Conservation (phyloP, 2,329 filamentous ascomycete species). For the Neonectria magnoliae region DNA sequence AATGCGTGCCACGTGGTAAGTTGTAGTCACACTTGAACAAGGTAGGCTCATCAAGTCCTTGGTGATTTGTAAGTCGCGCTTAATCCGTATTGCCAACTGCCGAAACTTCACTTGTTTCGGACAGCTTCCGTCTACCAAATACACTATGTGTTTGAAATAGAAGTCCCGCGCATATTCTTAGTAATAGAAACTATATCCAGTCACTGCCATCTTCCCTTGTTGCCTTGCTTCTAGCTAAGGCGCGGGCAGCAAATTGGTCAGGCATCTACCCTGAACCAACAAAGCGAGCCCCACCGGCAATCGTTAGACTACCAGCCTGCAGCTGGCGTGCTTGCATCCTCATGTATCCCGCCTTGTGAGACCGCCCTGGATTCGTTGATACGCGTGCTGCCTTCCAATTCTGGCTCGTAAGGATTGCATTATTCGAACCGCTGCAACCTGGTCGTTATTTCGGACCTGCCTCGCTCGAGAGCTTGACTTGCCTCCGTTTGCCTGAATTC, state of each 20-base stretch:
- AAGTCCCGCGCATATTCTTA: background rate
- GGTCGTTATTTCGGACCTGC: background rate
- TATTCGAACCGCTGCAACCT: background rate
- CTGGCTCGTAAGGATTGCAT: background rate
- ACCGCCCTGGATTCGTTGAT: background rate
- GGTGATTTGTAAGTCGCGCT: background rate
- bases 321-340: background rate
- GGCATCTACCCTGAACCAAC: background rate
- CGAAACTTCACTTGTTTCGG: background rate
- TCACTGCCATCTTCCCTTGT: background rate
- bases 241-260: background rate
- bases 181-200: background rate
- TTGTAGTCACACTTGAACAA: no score
- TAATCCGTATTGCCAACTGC: background rate
- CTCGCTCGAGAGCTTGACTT: background rate
- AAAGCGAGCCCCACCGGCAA: background rate
- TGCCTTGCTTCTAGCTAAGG: background rate
- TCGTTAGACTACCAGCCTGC: background rate
- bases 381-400: background rate
- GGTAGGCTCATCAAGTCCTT: fast-evolving
- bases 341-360: background rate
- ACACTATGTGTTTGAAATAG: background rate
- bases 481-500: background rate
- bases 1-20: no score
- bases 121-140: background rate